These are phyloP conservation scores for Paracoccidioides brasiliensis DNA, from an alignment of 2,329 filamentous ascomycete genomes.

Conservation along the genomic window DNA sequence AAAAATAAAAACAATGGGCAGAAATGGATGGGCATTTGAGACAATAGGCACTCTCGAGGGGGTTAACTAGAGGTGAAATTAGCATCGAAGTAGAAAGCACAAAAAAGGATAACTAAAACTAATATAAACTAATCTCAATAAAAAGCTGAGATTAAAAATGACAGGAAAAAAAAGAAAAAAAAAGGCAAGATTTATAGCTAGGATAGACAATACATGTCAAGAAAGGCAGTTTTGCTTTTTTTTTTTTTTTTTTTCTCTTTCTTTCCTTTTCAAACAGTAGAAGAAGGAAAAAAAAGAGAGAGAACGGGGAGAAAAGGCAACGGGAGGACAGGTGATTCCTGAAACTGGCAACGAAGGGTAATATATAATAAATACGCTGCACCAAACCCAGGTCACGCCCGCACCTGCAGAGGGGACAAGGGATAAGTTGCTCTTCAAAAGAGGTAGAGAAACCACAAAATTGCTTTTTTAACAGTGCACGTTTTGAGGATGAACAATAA, in stretches of 20 bases:
- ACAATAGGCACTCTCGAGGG: background rate
- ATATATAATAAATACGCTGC: too few relatives aligned
- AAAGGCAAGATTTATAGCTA: slow-evolving; percentile 19
- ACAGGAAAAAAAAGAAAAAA: slow-evolving; percentile 15
- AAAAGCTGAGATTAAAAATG: slow-evolving; percentile 1
- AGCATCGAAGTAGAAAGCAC: background rate
- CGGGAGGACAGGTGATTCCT: too few relatives aligned
- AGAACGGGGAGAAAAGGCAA: too few relatives aligned
- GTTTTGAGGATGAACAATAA: background rate
- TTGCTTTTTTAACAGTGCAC: too few relatives aligned
- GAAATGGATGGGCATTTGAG: background rate
- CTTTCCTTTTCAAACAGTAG: background rate
- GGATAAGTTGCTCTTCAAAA: too few relatives aligned
- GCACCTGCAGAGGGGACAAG: background rate
- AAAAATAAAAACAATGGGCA: slow-evolving; percentile 3
- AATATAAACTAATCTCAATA: background rate
- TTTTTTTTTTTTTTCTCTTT: background rate
- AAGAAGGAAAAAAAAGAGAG: slow-evolving; percentile 11
- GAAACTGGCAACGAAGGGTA: too few relatives aligned
- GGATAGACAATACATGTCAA: slow-evolving; percentile 29
- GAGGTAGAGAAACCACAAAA: too few relatives aligned
- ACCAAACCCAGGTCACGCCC: background rate
- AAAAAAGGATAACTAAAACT: background rate
- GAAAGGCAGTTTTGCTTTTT: slow-evolving; percentile 15
- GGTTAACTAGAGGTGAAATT: too few relatives aligned